Percentiles rank a stretch among this genome's conserved stretches.
phyloP scores from a whole-genome alignment of 2,329 filamentous ascomycete species.

The Ilyonectria robusta region DNA sequence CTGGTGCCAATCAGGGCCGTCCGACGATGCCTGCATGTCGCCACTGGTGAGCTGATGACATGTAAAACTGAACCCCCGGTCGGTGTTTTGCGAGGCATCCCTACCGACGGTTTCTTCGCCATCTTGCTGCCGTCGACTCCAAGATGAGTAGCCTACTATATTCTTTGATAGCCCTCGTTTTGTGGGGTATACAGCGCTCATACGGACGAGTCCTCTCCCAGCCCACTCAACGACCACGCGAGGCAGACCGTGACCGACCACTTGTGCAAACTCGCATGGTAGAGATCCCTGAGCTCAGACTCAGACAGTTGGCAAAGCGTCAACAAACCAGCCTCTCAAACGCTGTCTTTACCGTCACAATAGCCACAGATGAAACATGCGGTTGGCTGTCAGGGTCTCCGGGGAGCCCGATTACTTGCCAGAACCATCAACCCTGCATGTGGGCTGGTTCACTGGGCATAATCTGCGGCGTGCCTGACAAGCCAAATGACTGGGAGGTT shows the following conservation, averaged over 20 bases:
- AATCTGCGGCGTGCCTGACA: not conserved
- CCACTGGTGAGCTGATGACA: too few species aligned
- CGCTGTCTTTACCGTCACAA: not conserved
- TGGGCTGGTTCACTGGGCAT: not conserved
- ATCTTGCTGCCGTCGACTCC: too few species aligned
- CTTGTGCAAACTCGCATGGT: not conserved
- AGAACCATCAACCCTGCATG: constrained; percentile 8
- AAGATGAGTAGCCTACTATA: not conserved
- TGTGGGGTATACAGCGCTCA: not conserved
- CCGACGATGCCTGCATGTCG: too few species aligned
- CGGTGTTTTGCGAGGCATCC: too few species aligned
- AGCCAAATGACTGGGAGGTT: not conserved
- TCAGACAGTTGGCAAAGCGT: not conserved
- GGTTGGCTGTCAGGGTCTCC: constrained; percentile 1
- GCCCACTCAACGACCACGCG: not conserved
- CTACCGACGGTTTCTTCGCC: too few species aligned
- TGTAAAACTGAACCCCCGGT: too few species aligned
- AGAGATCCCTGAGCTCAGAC: too few species aligned
- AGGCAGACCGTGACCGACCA: not conserved
- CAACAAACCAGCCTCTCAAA: not conserved
- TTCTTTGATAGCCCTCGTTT: not conserved
- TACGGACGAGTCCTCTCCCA: constrained; percentile 2
- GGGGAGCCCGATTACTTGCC: not conserved
- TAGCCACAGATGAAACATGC: constrained; percentile 5
- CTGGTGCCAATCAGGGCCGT: too few species aligned